phyloP scores from a whole-genome alignment of 768 basidiomycete genomes.

The Tephrocybe sp. region DNA sequence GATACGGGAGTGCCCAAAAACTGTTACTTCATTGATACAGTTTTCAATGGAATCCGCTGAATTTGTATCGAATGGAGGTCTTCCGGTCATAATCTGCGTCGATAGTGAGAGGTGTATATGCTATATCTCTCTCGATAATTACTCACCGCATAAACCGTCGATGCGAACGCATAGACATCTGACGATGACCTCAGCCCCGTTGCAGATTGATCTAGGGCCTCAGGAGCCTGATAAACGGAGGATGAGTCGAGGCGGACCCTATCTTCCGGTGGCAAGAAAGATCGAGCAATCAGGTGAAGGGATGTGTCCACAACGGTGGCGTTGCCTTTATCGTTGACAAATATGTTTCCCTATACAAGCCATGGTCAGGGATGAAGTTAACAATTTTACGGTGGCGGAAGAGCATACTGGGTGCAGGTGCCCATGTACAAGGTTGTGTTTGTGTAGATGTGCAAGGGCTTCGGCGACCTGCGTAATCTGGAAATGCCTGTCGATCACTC shows the following conservation, averaged over 20 bases:
- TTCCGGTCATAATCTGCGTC: conserved; percentile 13
- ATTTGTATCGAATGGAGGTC: not conserved
- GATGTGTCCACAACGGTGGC: conserved; percentile 10
- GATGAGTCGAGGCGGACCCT: not conserved
- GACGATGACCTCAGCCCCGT: conserved; percentile 6
- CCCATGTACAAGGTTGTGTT: conserved; percentile 10
- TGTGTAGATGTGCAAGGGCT: conserved; percentile 14
- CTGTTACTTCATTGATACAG: not conserved
- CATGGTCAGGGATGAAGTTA: not conserved
- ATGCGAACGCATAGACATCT: conserved; percentile 15
- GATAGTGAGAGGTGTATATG: not conserved
- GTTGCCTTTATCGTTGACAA: conserved; percentile 8
- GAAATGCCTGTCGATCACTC: too few relatives aligned
- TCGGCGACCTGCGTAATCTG: conserved; percentile 12
- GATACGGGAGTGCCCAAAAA: not conserved
- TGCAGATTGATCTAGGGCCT: not conserved
- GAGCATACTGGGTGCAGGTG: conserved; percentile 15
- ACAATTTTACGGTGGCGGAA: not conserved
- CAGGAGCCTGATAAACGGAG: conserved; percentile 14
- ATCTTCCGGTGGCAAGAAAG: not conserved
- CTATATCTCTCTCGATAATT: not conserved
- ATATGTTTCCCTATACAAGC: conserved; percentile 12
- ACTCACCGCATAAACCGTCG: conserved; percentile 13
- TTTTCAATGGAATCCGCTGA: not conserved
- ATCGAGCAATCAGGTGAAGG: conserved; percentile 4